A percentile compares a stretch with the other conserved stretches of the same genome.
These are phyloP conservation scores for Byssochlamys sp. DNA, from an alignment of 2,329 filamentous ascomycete species.

Conservation along the genomic window DNA sequence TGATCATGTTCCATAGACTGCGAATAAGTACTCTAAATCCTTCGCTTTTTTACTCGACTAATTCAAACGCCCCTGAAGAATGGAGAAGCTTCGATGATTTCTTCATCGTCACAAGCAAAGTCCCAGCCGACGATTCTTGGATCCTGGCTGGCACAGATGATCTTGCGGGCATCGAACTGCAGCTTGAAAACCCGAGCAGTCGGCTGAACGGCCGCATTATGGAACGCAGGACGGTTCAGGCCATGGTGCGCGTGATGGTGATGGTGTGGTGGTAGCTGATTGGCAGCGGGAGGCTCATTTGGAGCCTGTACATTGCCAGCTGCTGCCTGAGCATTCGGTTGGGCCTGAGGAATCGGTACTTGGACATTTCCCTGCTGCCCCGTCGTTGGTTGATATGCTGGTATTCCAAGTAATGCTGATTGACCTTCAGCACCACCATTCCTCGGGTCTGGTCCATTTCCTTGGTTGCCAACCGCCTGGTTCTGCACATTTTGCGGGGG, in stretches of 20 bases:
- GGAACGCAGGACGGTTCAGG: slow-evolving; percentile 15
- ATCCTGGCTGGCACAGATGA: slow-evolving; percentile 90
- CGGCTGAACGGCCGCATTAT: slow-evolving; percentile 21
- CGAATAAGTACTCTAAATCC: neutral
- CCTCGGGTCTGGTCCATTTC: slow-evolving; percentile 1
- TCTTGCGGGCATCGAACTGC: slow-evolving; percentile 85
- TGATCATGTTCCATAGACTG: neutral
- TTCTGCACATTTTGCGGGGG: neutral
- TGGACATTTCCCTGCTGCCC: slow-evolving; percentile 31
- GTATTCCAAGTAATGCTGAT: neutral
- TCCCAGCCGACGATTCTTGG: slow-evolving; percentile 93
- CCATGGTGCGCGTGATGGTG: slow-evolving; percentile 9
- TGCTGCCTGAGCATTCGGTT: slow-evolving; percentile 1
- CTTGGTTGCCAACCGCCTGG: slow-evolving; percentile 1
- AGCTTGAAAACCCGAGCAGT: slow-evolving; percentile 78
- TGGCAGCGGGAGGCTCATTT: slow-evolving; percentile 4
- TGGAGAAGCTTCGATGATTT: slow-evolving; percentile 65
- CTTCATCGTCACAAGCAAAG: slow-evolving; percentile 77
- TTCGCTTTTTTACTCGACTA: neutral
- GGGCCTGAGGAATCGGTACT: slow-evolving; percentile 1
- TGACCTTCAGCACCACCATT: neutral
- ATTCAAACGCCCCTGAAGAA: slow-evolving; percentile 55
- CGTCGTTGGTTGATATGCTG: neutral
- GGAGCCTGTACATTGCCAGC: neutral
- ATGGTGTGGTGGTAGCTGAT: slow-evolving; percentile 7